Base-by-base conservation (phyloP, 768 basidiomycete species). In the Kondoa subrosea region DNA sequence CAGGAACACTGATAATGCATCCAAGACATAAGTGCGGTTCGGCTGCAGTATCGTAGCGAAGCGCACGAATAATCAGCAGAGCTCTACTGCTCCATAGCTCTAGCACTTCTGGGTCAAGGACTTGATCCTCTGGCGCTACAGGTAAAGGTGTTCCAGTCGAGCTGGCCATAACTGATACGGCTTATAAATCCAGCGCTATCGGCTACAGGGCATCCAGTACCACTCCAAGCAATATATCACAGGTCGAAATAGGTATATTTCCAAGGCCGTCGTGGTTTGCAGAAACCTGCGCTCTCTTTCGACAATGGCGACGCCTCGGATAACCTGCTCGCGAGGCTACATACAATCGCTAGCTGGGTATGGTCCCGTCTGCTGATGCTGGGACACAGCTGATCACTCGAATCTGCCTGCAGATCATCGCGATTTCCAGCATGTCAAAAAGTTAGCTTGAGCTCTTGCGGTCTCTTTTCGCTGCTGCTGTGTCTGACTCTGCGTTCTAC, bases 1-100 rank as follows among this genome's bases (percentile, higher is more conserved):
- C 34, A 99, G 85, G 70, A 89, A 77, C 80, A 79, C 40, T 50
- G 40, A 8, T 8, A 8, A 50, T 21, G 12, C 40, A 21, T 8
- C 21, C 12, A 77, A 34, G 79, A 77, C 73, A 79, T 64, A 1
- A 69, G 65, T 26, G 69, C 30, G 34, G 61, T 33, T 17, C n/a
- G 61, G 14, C 3, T 29, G 61, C 30, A 31, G 58, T 25, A 31
- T 31, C 58, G 29, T 14, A 25, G 14, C 58, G 25, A 14, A 14
- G 58, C 58, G 29, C 14, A 31, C 58, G 14, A 27, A 60, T 25
- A 25, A 31, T 25, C 58, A 31, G 14, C 14, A 31, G 30, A 25
- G 58, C 58, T 60, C 58, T 26, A 25, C 58, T 60, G 58, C 58
- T 60, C 58, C 58, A 60, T 60, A 60, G 25, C 25, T 60, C 58